These are phyloP conservation scores for Trichoderma sp. DNA, from an alignment of 2,329 filamentous ascomycete species.

Conservation along the genomic window DNA sequence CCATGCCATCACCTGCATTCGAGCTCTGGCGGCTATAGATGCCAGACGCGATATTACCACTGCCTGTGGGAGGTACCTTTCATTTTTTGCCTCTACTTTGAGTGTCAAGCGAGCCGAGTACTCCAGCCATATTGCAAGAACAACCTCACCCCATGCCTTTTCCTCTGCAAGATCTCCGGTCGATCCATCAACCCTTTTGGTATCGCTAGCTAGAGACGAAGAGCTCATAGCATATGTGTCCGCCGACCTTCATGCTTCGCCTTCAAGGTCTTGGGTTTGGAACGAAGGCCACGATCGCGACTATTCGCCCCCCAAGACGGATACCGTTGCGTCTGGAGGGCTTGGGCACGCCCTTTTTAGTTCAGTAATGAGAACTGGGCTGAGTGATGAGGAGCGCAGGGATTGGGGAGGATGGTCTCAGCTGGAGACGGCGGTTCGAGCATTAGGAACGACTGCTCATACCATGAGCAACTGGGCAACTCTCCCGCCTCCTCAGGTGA, in stretches of 20 bases:
- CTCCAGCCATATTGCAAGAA: conserved; percentile 41
- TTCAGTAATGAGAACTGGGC: conserved; percentile 51
- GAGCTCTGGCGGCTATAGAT: conserved; percentile 70
- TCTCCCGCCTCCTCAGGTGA: conserved; percentile 39
- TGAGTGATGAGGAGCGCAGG: conserved; percentile 58
- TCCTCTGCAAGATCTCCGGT: conserved; percentile 36
- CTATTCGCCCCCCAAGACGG: conserved; percentile 34
- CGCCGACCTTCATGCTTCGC: conserved; percentile 80
- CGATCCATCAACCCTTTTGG: conserved; percentile 37
- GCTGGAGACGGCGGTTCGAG: conserved; percentile 56
- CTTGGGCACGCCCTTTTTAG: conserved; percentile 46
- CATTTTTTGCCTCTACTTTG: conserved; percentile 75
- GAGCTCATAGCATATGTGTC: conserved; percentile 86
- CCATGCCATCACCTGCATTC: conserved; percentile 71
- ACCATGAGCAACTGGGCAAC: conserved; percentile 33
- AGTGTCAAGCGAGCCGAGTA: conserved; percentile 56
- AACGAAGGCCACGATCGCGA: conserved; percentile 55
- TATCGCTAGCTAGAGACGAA: conserved; percentile 63
- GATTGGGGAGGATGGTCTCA: conserved; percentile 83
- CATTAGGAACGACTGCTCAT: conserved; percentile 33
- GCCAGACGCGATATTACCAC: conserved; percentile 71
- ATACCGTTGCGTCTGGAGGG: conserved; percentile 29
- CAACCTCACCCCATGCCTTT: conserved; percentile 38
- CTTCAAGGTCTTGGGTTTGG: conserved; percentile 84
- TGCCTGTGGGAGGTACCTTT: conserved; percentile 77